phyloP scores from a whole-genome alignment of 495 filamentous ascomycete species.

The Sabuloglossum arenarium region DNA sequence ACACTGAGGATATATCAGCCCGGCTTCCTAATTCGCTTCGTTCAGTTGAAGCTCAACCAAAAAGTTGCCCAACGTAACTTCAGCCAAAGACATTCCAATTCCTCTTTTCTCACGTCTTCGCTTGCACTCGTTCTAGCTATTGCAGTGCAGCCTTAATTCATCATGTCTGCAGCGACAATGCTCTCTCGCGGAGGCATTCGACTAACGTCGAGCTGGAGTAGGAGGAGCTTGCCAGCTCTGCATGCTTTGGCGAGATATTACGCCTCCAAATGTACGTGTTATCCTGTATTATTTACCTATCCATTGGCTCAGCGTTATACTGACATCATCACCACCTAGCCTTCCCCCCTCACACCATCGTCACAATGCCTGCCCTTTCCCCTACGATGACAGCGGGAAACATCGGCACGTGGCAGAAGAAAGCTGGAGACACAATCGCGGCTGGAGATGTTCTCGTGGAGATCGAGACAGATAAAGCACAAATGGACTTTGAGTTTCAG shows the following conservation, averaged over 20 bases:
- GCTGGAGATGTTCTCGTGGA: constrained; percentile 97
- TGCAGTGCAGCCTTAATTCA: background rate
- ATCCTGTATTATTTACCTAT: background rate
- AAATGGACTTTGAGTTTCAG: constrained; percentile 99
- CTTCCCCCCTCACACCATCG: constrained; percentile 81
- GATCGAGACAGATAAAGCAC: constrained; percentile 99
- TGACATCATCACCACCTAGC: constrained; percentile 21
- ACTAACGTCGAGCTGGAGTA: background rate
- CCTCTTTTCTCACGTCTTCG: background rate
- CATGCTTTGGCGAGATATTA: constrained; percentile 29
- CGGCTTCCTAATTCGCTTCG: background rate
- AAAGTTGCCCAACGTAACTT: background rate
- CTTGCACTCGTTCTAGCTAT: background rate
- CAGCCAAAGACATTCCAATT: too few species aligned
- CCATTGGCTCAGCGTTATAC: background rate
- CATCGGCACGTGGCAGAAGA: constrained; percentile 96
- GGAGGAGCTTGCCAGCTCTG: background rate
- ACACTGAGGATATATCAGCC: background rate
- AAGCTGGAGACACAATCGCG: constrained; percentile 65
- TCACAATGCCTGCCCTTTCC: constrained; percentile 96
- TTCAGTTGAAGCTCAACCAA: background rate
- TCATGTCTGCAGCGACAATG: background rate
- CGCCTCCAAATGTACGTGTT: constrained; percentile 50
- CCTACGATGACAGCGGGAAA: constrained; percentile 95
- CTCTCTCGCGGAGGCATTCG: background rate